Evolutionary conservation across 352 stramenopile species (phyloP), one percentile per base, ranked within the genome.

Genomic region (Globisporangium carolinianum): DNA sequence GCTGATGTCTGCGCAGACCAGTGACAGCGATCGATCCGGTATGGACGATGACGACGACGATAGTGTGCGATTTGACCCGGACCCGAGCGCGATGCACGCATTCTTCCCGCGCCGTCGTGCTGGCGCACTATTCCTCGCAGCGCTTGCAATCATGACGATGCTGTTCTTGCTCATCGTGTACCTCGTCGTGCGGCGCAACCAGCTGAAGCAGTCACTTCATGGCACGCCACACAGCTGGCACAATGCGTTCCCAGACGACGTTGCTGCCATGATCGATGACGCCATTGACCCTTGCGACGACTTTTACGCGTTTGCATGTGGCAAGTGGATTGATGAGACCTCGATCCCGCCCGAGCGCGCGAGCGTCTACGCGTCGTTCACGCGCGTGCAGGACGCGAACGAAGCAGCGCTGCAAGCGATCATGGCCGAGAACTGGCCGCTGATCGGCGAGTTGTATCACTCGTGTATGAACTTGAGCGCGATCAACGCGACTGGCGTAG

Each of bases 401-500:
- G 57, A 74, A 32, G 62, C 51, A 15, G 46, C 68, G n/a, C 48
- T 76, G 56, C 59, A 51, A 15, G 52, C 61, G 5, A 71, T 76
- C 43, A 45, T 76, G 38, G 48, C 64, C 7, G 63, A 74, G 11
- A 63, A 72, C 52, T 87, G 79, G 79, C 79, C 79, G 12, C 62
- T 82, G 12, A 53, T 89, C 3, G 71, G 75, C 3, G 79, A 87
- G 49, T 43, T 87, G 11, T 86, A 80, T 50, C 66, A 63, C 14
- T 87, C 79, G 15, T 89, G 76, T 51, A 85, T 89, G 76, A 80
- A 87, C 55, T 73, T 78, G 53, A 76, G 54, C 32, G 72, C 72
- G 35, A 71, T 72, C 17, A 83, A 87, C 51, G 69, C 60, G 4
- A 61, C 65, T 10, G 78, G 71, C 6, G 67, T 67, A 4, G 46